Percentiles rank a stretch among this genome's conserved stretches.
phyloP scores from a whole-genome alignment of 2,329 filamentous ascomycete genomes.

The Colletotrichum trifolii region DNA sequence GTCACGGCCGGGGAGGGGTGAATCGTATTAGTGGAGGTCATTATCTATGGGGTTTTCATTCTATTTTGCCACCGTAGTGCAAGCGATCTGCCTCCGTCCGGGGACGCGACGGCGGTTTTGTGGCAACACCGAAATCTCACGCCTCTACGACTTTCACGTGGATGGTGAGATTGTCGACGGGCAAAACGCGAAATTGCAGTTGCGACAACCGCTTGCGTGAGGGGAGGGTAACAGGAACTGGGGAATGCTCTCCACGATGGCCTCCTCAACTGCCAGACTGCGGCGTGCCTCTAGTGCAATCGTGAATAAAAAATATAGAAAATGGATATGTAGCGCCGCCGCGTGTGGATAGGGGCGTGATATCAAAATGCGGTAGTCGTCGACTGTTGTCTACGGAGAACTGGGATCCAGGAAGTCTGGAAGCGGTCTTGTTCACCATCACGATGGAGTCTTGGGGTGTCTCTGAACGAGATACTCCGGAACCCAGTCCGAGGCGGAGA shows the following conservation, averaged over 20 bases:
- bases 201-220: slow-evolving; percentile 4
- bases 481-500: slow-evolving; percentile 8
- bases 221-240: background rate
- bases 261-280: slow-evolving; percentile 2
- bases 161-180: background rate
- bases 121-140: slow-evolving; percentile 10
- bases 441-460: background rate
- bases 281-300: background rate
- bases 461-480: background rate
- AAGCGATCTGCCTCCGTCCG: slow-evolving; percentile 17
- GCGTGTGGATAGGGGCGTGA: slow-evolving; percentile 7
- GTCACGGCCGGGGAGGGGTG: slow-evolving; percentile 6
- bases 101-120: slow-evolving; percentile 12
- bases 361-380: background rate
- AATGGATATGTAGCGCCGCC: background rate
- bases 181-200: background rate
- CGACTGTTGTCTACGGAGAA: background rate
- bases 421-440: background rate
- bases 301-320: background rate
- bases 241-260: background rate
- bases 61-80: slow-evolving; percentile 25
- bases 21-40: background rate
- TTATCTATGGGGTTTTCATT: too few species aligned
- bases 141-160: slow-evolving; percentile 8
- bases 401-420: slow-evolving; percentile 12